Base-by-base conservation (phyloP, 2,329 filamentous ascomycete species). In the Magnaporthiopsis incrustans region DNA sequence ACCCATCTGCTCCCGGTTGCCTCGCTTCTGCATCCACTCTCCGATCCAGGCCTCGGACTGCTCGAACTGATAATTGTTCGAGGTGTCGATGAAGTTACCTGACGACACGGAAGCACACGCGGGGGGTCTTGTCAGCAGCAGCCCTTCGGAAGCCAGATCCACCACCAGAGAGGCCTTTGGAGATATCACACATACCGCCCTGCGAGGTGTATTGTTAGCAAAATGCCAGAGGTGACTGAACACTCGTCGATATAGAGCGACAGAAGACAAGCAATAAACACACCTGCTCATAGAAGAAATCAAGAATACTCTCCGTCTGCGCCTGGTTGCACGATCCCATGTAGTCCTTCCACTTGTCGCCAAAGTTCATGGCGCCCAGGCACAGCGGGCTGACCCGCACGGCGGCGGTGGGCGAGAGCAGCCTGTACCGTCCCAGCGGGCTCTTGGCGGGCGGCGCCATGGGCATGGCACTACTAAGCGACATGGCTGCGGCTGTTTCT, bases 31-130 rank as follows among this genome's bases (percentile, higher is more conserved):
- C 85, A 89, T 88, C 87, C 88, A 91, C 68, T 89, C 86, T 50
- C 89, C 89, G 64, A 91, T 77, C 84, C 87, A 88, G 63, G 70
- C 73, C 73, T 91, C 88, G 1, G 84, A 84, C 72, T 89, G 80
- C 66, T 78, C 78, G 64, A 79, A 76, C 68, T 89, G 87, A 74
- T 91, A 91, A 73, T 87, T 87, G 76, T 86, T 89, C 65, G 87
- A 71, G 0, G 87, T 90, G 72, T 91, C 89, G 70, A 91, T 87
- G 73, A 91, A 91, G 75, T 91, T 91, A 30, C 89, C 89, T 65
- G 59, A 18, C 33, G n/a, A 4, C 22, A 35, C n/a, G n/a, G 60
- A 56, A 22, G 38, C 57, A 44, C 15, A 44, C 14, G 38, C 38
- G 38, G 44, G 18, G 7, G 18, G 1, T 35, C 44, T 25, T n/a